Conservation (phyloP, 2,329 filamentous ascomycete genomes). For the Phialocephala sp. region DNA sequence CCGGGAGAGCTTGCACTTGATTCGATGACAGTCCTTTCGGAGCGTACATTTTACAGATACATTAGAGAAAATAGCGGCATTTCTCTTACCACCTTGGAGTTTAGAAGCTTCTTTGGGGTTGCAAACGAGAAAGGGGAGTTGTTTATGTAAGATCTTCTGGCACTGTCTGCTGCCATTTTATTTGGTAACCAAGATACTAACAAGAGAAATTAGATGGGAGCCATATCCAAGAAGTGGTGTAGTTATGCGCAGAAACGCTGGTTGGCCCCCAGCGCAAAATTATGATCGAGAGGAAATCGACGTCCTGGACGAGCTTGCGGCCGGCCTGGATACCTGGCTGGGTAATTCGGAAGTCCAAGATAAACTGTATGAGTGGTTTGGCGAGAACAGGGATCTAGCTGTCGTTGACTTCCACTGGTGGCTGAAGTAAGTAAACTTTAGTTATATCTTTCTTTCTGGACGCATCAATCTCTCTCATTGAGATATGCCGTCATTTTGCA, state of each 20-base stretch:
- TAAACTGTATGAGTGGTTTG: too few relatives aligned
- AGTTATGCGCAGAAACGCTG: background rate
- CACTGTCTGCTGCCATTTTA: background rate
- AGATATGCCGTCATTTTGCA: too few relatives aligned
- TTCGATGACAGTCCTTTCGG: conserved; percentile 3
- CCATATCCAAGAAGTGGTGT: background rate
- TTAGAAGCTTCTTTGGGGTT: conserved; percentile 10
- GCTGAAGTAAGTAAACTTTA: too few relatives aligned
- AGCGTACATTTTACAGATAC: conserved; percentile 9
- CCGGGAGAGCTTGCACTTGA: conserved; percentile 5
- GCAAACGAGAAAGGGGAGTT: background rate
- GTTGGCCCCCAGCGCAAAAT: background rate
- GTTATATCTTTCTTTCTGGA: too few relatives aligned
- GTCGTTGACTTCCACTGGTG: too few relatives aligned
- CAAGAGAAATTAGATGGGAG: background rate
- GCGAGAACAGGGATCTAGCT: too few relatives aligned
- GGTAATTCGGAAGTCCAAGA: background rate
- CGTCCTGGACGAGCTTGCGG: background rate
- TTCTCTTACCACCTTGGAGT: background rate
- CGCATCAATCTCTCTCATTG: too few relatives aligned
- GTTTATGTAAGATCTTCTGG: background rate
- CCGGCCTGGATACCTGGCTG: background rate
- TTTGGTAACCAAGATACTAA: background rate
- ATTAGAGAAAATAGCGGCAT: conserved; percentile 8
- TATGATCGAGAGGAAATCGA: background rate